Evolutionary conservation across 2,329 filamentous ascomycete genomes (phyloP).

Genomic region (Sporothrix inflata): DNA sequence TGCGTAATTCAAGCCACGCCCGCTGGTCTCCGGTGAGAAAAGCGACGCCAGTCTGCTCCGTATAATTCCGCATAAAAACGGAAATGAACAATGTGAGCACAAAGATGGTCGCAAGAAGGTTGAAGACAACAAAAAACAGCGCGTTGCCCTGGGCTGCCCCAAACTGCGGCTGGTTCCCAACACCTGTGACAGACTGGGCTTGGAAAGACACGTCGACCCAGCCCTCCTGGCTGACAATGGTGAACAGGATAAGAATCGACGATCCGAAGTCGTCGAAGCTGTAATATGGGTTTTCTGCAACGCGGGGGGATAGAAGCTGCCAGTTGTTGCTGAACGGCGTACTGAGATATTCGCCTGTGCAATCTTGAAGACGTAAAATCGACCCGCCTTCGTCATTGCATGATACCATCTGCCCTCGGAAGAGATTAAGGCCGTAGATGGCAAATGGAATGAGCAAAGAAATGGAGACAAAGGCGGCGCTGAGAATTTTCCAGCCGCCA

Average conservation of each 20-base stretch:
- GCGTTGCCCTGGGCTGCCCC: conserved; percentile 80
- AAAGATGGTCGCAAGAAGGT: conserved; percentile 93
- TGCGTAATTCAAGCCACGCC: conserved; percentile 93
- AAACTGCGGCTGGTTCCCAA: conserved; percentile 70
- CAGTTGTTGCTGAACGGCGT: conserved; percentile 74
- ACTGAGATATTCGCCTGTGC: conserved; percentile 80
- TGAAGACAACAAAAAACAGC: conserved; percentile 94
- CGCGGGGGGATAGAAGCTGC: conserved; percentile 80
- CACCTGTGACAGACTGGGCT: conserved; percentile 78
- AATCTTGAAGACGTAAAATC: conserved; percentile 67
- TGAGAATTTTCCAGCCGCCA: conserved; percentile 91
- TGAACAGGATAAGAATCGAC: conserved; percentile 93
- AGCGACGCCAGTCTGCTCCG: conserved; percentile 95
- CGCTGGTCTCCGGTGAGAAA: conserved; percentile 94
- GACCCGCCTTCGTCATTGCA: conserved; percentile 74
- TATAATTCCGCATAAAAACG: conserved; percentile 99
- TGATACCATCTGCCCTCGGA: conserved; percentile 75
- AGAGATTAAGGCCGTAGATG: conserved; percentile 92
- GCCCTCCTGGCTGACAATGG: conserved; percentile 97
- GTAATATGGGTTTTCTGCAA: conserved; percentile 80
- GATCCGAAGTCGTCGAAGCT: conserved; percentile 95
- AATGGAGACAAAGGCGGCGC: conserved; percentile 89
- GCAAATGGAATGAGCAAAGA: conserved; percentile 95
- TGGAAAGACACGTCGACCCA: conserved; percentile 93
- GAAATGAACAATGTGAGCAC: conserved; percentile 97